Evolutionary conservation across 2,329 filamentous ascomycete genomes (phyloP).

Genomic region (Aulographum hederae): DNA sequence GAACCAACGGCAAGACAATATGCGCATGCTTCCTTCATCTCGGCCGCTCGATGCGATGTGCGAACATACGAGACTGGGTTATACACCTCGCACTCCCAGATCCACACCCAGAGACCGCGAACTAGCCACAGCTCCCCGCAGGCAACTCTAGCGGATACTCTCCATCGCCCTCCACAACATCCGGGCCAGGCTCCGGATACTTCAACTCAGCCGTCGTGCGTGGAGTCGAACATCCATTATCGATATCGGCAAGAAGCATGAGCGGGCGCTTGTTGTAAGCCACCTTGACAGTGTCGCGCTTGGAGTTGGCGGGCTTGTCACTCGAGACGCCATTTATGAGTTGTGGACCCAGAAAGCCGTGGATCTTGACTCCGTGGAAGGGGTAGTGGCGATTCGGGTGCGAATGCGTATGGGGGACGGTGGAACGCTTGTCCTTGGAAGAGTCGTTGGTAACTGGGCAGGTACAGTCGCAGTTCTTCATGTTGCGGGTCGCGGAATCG

Average conservation of each 20-base stretch:
- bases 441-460: not conserved
- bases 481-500: not conserved
- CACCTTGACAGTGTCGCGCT: slow-evolving; percentile 14
- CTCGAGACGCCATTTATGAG: slow-evolving; percentile 6
- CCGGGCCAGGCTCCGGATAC: slow-evolving; percentile 23
- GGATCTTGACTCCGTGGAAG: not conserved
- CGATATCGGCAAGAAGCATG: slow-evolving; percentile 23
- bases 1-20: too few species aligned
- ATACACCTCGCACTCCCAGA: too few species aligned
- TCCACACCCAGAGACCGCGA: too few species aligned
- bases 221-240: slow-evolving; percentile 19
- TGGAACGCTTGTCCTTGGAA: not conserved
- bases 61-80: too few species aligned
- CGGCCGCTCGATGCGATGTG: too few species aligned
- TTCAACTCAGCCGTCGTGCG: slow-evolving; percentile 21
- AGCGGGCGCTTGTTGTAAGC: slow-evolving; percentile 20
- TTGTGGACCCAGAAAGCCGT: slow-evolving; percentile 3
- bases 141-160: slow-evolving; percentile 24
- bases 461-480: not conserved
- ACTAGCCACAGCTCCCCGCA: not conserved
- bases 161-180: slow-evolving; percentile 24
- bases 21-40: too few species aligned
- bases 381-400: not conserved
- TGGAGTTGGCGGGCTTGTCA: slow-evolving; percentile 6
- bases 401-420: not conserved